Conservation (phyloP, 441 rosid species). For the Gossypium schwendimanii region DNA sequence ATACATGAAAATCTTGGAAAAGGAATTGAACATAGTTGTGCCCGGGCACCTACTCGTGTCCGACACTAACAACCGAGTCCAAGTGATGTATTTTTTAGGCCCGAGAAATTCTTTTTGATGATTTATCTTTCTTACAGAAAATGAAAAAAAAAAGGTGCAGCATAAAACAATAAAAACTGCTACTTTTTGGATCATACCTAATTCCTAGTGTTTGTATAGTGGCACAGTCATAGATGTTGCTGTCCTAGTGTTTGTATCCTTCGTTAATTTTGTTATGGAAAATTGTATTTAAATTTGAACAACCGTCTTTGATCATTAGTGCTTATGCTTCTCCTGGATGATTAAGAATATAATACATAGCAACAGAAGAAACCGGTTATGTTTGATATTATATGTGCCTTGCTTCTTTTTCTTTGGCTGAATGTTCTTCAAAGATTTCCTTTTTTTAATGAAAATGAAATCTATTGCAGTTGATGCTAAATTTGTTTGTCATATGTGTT, state of each 20-base stretch:
- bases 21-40: too few relatives aligned
- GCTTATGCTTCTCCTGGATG: neutral
- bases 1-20: neutral
- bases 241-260: neutral
- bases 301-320: neutral
- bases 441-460: neutral
- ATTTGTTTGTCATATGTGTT: neutral
- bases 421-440: neutral
- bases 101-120: neutral
- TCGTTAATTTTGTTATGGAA: neutral
- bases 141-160: neutral
- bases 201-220: neutral
- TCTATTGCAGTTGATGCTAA: neutral
- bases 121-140: neutral
- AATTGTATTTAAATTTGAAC: neutral
- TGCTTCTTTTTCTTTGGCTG: neutral
- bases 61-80: neutral
- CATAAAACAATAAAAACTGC: neutral
- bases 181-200: neutral
- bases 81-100: neutral
- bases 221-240: neutral
- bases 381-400: neutral
- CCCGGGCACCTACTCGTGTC: neutral
- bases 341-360: neutral
- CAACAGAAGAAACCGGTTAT: neutral